Evolutionary conservation across 148 eudicot genomes (phyloP).

Genomic region (Camellia granthamiana): DNA sequence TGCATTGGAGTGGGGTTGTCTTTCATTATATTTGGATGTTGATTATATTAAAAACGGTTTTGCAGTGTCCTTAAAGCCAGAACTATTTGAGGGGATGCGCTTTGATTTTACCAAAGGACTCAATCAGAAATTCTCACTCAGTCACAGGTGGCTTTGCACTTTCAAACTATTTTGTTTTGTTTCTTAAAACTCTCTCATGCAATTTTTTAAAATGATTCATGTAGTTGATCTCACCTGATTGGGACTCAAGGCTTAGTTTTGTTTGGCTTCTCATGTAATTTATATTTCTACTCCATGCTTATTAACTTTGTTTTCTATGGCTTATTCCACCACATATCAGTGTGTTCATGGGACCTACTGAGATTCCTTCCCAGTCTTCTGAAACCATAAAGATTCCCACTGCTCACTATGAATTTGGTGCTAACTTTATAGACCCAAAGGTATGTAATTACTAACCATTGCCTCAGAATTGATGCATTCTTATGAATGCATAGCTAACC

Average conservation of each 20-base stretch:
- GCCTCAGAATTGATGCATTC: not conserved
- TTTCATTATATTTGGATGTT: not conserved
- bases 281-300: not conserved
- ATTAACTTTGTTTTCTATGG: slow-evolving; percentile 2
- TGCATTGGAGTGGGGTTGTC: not conserved
- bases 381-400: slow-evolving; percentile 89
- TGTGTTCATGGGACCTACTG: slow-evolving; percentile 88
- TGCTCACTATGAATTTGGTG: slow-evolving; percentile 94
- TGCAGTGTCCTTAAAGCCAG: slow-evolving; percentile 96
- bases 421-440: slow-evolving; percentile 85
- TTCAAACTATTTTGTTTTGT: not conserved
- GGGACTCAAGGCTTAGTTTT: too few relatives aligned
- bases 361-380: slow-evolving; percentile 77
- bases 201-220: too few relatives aligned
- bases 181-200: not conserved
- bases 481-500: slow-evolving; percentile 4
- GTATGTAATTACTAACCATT: slow-evolving; percentile 28
- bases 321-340: slow-evolving; percentile 36
- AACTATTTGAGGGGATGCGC: slow-evolving; percentile 93
- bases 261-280: not conserved
- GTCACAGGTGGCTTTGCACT: slow-evolving; percentile 65
- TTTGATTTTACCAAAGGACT: slow-evolving; percentile 88
- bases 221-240: too few relatives aligned
- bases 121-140: slow-evolving; percentile 75
- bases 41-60: slow-evolving; percentile 14